phyloP scores from a whole-genome alignment of 1,139 yeast genomes.

The Diutina mesorugosa region DNA sequence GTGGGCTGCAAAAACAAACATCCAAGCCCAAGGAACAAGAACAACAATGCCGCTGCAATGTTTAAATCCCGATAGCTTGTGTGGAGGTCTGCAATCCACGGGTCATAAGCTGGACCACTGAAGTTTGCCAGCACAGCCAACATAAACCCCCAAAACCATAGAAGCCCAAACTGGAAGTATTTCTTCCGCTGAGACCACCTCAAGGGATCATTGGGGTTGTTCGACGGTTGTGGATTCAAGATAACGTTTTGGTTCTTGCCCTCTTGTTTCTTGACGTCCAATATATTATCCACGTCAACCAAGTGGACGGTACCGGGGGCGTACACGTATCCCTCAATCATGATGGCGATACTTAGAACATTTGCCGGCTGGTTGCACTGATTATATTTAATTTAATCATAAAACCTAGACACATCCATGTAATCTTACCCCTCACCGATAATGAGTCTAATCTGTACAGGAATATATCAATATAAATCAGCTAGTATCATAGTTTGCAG shows the following conservation, averaged over 20 bases:
- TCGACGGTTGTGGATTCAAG: constrained; percentile 27
- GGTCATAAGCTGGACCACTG: constrained; percentile 26
- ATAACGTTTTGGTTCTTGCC: constrained; percentile 14
- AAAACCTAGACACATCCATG: not conserved
- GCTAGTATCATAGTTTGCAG: no score
- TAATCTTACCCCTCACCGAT: not conserved
- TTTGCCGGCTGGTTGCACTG: not conserved
- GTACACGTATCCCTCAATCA: constrained; percentile 3
- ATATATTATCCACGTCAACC: constrained; percentile 31
- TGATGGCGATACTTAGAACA: not conserved
- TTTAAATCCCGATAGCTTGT: constrained; percentile 17
- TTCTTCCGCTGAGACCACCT: constrained; percentile 23
- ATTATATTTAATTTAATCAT: not conserved
- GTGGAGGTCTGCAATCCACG: constrained; percentile 20
- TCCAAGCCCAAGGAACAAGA: constrained; percentile 25
- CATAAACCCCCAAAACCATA: constrained; percentile 25
- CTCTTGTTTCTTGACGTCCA: constrained; percentile 18
- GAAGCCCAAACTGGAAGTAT: constrained; percentile 17
- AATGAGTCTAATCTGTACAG: not conserved
- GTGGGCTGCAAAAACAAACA: constrained; percentile 27
- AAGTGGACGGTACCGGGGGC: constrained; percentile 55
- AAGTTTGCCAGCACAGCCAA: constrained; percentile 29
- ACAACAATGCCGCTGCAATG: constrained; percentile 19
- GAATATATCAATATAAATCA: not conserved
- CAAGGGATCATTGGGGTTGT: constrained; percentile 33